Base-by-base conservation (phyloP, 768 basidiomycete species). In the Calocybe cyanea region DNA sequence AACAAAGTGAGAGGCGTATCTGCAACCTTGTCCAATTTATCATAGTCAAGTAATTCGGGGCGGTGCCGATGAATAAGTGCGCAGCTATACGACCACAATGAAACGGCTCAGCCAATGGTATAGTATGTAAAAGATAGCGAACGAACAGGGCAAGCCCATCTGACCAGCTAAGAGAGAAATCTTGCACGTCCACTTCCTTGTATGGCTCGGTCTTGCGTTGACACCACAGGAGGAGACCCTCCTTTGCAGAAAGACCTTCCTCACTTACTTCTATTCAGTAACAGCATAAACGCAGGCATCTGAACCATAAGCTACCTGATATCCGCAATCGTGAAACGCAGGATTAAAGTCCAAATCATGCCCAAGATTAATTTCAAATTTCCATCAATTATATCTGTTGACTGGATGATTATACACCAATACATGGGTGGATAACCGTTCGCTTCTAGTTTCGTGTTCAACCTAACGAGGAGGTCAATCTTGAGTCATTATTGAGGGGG, bases 201-300 rank as follows among this genome's bases (percentile, higher is more conserved):
- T 99, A 98, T 0, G 83, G 81, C 25, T 77, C 81, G 0, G 96
- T 99, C 67, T 95, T 96, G 44, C 96, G 83, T 60, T 98, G 96
- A 70, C 94, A 96, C 96, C 96, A 99, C 3, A 99, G 78, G 3
- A 99, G 71, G 9, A 99, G 76, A 25, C 96, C 96, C 61, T 98
- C 96, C 66, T 97, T 96, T 1, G 96, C 96, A 8, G 93, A 93
- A n/a, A 97, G 78, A 46, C 96, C 96, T 69, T 98, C 96, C 75
- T 94, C 92, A 57, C 95, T 97, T 63, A 54, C 47, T 42, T 20
- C 21, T 35, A 20, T 31, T 19, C 47, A 25, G 49, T 41, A 53
- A 42, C 38, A 52, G 49, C 36, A 39, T 14, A 41, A 7, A 32
- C 36, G 41, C 20, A 31, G n/a, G 23, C 2, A n/a, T 30, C 31